Evolutionary conservation across 148 eudicot genomes (phyloP).

Genomic region (Diospyros lotus): DNA sequence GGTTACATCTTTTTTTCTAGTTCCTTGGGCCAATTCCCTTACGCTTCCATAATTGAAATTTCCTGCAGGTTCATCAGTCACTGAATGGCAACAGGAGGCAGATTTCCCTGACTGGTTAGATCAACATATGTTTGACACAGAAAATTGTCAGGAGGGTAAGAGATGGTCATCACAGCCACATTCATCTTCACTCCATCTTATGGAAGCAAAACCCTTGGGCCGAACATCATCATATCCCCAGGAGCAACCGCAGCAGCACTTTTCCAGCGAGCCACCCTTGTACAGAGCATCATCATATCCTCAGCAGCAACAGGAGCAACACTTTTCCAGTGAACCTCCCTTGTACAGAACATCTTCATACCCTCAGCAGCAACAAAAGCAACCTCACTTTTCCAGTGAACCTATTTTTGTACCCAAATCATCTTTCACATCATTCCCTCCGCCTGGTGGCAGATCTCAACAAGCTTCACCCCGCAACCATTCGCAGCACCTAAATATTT

Average conservation of each 20-base stretch:
- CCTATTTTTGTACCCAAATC: conserved; percentile 60
- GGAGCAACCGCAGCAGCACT: conserved; percentile 48
- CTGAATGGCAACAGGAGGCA: conserved; percentile 64
- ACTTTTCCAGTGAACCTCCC: conserved; percentile 16
- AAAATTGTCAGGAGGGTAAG: conserved; percentile 45
- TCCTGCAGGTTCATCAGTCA: conserved; percentile 60
- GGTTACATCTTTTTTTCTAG: background rate
- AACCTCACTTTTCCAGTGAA: conserved; percentile 53
- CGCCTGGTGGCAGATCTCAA: conserved; percentile 63
- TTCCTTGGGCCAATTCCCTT: background rate
- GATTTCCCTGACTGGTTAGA: conserved; percentile 59
- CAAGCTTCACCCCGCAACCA: conserved; percentile 63
- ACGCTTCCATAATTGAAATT: background rate
- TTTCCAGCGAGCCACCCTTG: too few relatives aligned
- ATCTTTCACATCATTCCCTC: conserved; percentile 77
- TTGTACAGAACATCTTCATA: conserved; percentile 57
- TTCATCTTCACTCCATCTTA: conserved; percentile 18
- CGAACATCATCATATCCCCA: conserved; percentile 63
- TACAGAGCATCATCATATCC: conserved; percentile 29
- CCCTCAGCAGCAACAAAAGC: conserved; percentile 46
- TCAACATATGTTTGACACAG: conserved; percentile 44
- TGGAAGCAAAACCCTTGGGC: conserved; percentile 33
- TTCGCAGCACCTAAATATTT: conserved; percentile 32
- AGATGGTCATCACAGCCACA: conserved; percentile 77
- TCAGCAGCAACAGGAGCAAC: conserved; percentile 48